Evolutionary conservation across 2,329 filamentous ascomycete species (phyloP).

Genomic region (Curvularia verruculosa): DNA sequence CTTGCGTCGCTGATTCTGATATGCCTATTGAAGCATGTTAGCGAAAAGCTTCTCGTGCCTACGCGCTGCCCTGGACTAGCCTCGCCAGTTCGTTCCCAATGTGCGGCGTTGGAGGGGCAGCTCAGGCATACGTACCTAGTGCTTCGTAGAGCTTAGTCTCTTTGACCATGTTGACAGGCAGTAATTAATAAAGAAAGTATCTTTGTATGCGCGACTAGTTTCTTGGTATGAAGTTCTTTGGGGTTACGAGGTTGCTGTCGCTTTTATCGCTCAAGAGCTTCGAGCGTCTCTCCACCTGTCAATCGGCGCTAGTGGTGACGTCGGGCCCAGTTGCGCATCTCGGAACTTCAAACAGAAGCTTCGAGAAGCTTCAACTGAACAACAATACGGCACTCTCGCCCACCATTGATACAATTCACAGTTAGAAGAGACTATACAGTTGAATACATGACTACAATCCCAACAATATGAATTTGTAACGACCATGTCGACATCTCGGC

Average conservation of each 20-base stretch:
- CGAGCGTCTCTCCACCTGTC: conserved; percentile 39
- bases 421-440: neutral
- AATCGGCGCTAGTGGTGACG: conserved; percentile 30
- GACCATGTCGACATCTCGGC: conserved; percentile 2
- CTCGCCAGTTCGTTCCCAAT: conserved; percentile 4
- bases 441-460: neutral
- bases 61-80: conserved; percentile 15
- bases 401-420: neutral
- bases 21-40: conserved; percentile 55
- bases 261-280: conserved; percentile 35
- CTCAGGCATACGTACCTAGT: conserved; percentile 57
- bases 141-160: conserved; percentile 96
- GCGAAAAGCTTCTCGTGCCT: conserved; percentile 18
- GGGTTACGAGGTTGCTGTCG: conserved; percentile 30
- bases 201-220: conserved; percentile 19
- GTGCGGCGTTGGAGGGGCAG: conserved; percentile 32
- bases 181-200: conserved; percentile 16
- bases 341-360: conserved; percentile 35
- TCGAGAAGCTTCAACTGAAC: conserved; percentile 47
- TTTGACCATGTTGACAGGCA: conserved; percentile 73
- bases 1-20: conserved; percentile 79
- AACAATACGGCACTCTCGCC: conserved; percentile 7
- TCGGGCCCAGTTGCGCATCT: conserved; percentile 17
- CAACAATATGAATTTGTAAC: neutral
- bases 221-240: conserved; percentile 16